A percentile compares a stretch with the other conserved stretches of the same genome.
These are phyloP conservation scores for Pugionium cornutum DNA, from an alignment of 345 rosid genomes.

Conservation along the genomic window DNA sequence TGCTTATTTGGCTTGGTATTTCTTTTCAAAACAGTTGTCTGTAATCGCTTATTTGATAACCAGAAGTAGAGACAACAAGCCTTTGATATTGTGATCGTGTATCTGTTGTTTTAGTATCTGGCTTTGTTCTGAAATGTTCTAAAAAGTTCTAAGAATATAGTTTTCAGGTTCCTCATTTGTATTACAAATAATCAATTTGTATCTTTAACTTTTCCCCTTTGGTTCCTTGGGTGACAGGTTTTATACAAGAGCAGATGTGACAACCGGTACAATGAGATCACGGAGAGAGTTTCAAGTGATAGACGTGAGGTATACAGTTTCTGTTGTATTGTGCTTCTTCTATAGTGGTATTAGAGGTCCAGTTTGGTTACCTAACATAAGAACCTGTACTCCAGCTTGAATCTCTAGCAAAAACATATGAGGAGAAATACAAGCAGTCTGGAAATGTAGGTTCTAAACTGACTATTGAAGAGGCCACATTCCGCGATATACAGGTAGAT, in stretches of 20 bases:
- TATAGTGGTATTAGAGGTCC: conserved; percentile 26
- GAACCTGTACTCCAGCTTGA: conserved; percentile 58
- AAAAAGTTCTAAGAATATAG: conserved; percentile 13
- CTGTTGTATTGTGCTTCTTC: conserved; percentile 23
- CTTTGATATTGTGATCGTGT: conserved; percentile 1
- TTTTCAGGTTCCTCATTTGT: conserved; percentile 1
- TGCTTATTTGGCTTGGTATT: conserved; percentile 14
- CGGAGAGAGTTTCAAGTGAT: conserved; percentile 73
- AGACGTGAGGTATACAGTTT: conserved; percentile 69
- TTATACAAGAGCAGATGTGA: conserved; percentile 95
- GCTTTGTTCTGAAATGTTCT: conserved; percentile 2
- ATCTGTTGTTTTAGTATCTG: conserved; percentile 8
- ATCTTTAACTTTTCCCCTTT: conserved; percentile 12
- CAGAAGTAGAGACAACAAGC: conserved; percentile 6
- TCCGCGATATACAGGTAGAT: conserved; percentile 92
- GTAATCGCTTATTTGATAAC: conserved; percentile 20
- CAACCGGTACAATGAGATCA: conserved; percentile 86
- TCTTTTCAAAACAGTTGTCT: conserved; percentile 1
- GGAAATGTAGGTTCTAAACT: conserved; percentile 92
- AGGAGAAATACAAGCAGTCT: conserved; percentile 82
- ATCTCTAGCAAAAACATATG: conserved; percentile 70
- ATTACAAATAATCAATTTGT: conserved; percentile 10
- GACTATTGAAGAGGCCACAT: conserved; percentile 92
- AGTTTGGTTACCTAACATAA: conserved; percentile 28
- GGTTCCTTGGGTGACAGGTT: conserved; percentile 50